Conservation (phyloP, 1,139 yeast genomes). For the Blastobotrys raffinosifermentans region DNA sequence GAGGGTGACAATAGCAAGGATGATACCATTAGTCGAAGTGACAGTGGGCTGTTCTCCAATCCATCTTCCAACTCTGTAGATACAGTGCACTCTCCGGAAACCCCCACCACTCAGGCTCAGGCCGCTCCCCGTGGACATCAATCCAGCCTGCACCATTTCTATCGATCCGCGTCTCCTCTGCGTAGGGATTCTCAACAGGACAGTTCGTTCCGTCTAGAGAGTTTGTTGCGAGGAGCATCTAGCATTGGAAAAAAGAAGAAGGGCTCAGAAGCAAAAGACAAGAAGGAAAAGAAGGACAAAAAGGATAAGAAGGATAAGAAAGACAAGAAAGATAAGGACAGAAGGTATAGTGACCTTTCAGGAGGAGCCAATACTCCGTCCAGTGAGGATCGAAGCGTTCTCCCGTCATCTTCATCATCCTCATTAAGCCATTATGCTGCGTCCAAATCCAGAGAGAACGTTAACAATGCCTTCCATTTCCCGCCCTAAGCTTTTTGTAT, state of each 20-base stretch:
- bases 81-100: too few species aligned
- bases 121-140: background rate
- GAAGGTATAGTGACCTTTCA: too few species aligned
- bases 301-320: constrained; percentile 12
- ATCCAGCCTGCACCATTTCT: background rate
- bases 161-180: constrained; percentile 1
- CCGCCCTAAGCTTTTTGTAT: too few species aligned
- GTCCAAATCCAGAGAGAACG: too few species aligned
- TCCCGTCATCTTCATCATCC: too few species aligned
- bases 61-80: background rate
- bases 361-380: too few species aligned
- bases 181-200: constrained; percentile 15
- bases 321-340: constrained; percentile 9
- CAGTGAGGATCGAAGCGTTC: too few species aligned
- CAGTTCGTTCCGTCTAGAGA: constrained; percentile 30
- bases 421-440: too few species aligned
- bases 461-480: too few species aligned
- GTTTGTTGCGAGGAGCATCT: constrained; percentile 27
- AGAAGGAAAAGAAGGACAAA: constrained; percentile 10
- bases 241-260: constrained; percentile 25
- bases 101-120: background rate
- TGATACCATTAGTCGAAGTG: constrained; percentile 11
- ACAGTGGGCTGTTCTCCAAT: constrained; percentile 1
- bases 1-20: constrained; percentile 6
- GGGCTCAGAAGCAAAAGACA: constrained; percentile 14